phyloP scores from a whole-genome alignment of 2,329 filamentous ascomycete species.

The Talaromyces islandicus region DNA sequence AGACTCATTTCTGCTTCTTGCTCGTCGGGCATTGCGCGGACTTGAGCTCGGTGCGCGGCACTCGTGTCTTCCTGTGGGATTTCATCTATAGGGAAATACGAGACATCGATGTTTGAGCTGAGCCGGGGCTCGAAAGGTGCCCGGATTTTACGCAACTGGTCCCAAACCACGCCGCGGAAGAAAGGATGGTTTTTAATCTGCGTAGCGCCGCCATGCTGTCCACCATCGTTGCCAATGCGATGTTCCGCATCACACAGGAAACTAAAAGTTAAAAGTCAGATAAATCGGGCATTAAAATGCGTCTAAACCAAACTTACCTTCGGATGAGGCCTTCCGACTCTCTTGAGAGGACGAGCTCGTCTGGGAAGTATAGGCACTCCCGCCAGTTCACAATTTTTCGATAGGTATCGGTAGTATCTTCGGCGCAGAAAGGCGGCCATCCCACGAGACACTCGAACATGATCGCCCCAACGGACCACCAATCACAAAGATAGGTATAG shows the following conservation, averaged over 20 bases:
- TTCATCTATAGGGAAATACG: slow-evolving; percentile 98
- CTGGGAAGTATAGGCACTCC: slow-evolving; percentile 90
- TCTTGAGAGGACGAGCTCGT: slow-evolving; percentile 80
- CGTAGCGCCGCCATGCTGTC: slow-evolving; percentile 62
- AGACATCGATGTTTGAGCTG: slow-evolving; percentile 88
- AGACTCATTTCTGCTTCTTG: slow-evolving; percentile 91
- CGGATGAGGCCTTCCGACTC: slow-evolving; percentile 91
- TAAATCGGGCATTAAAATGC: background rate
- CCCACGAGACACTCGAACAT: slow-evolving; percentile 99
- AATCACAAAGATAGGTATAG: slow-evolving; percentile 95
- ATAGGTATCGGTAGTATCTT: slow-evolving; percentile 96
- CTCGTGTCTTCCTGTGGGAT: slow-evolving; percentile 95
- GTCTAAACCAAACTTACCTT: slow-evolving; percentile 54
- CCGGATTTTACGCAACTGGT: slow-evolving; percentile 83
- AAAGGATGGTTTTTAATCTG: slow-evolving; percentile 94
- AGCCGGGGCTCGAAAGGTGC: slow-evolving; percentile 94
- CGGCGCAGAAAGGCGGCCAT: slow-evolving; percentile 98
- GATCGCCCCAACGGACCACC: slow-evolving; percentile 98
- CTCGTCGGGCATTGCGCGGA: slow-evolving; percentile 64
- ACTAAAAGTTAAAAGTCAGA: slow-evolving; percentile 44
- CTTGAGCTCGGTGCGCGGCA: slow-evolving; percentile 77
- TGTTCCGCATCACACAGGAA: slow-evolving; percentile 92
- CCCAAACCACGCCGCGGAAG: slow-evolving; percentile 95
- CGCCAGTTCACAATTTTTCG: slow-evolving; percentile 99
- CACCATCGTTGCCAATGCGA: slow-evolving; percentile 68